These are phyloP conservation scores for Glarea lozoyensis DNA, from an alignment of 495 filamentous ascomycete species.

Conservation along the genomic window DNA sequence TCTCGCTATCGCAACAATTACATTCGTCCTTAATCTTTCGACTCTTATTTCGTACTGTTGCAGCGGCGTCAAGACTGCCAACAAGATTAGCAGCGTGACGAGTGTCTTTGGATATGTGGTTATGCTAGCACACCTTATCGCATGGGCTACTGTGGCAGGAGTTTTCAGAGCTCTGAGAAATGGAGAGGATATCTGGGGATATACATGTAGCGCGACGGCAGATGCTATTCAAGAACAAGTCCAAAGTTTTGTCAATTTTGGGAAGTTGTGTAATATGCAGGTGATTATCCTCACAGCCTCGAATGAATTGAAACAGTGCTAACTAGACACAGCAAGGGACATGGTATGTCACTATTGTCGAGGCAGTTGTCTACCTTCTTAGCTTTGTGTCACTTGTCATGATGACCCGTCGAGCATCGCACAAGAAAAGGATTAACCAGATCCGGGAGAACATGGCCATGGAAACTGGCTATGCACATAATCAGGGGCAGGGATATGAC, in stretches of 20 bases:
- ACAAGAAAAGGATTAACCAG: constrained; percentile 11
- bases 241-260: constrained; percentile 13
- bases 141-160: constrained; percentile 7
- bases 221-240: constrained; percentile 12
- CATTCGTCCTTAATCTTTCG: constrained; percentile 12
- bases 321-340: constrained; percentile 5
- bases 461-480: constrained; percentile 8
- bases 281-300: constrained; percentile 1
- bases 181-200: constrained; percentile 14
- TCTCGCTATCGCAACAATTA: constrained; percentile 7
- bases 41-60: constrained; percentile 5
- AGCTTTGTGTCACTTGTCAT: constrained; percentile 8
- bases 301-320: neutral
- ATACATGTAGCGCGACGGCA: constrained; percentile 4
- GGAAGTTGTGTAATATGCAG: constrained; percentile 12
- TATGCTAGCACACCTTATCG: constrained; percentile 5
- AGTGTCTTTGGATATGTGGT: constrained; percentile 1
- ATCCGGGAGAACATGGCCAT: constrained; percentile 6
- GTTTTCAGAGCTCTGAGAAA: constrained; percentile 4
- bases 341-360: constrained; percentile 13
- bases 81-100: constrained; percentile 4
- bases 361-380: constrained; percentile 8
- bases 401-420: neutral
- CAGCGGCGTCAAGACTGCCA: constrained; percentile 8
- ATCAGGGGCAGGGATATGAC: too few species aligned